phyloP scores from a whole-genome alignment of 257 asterid species.

The Vinca minor region DNA sequence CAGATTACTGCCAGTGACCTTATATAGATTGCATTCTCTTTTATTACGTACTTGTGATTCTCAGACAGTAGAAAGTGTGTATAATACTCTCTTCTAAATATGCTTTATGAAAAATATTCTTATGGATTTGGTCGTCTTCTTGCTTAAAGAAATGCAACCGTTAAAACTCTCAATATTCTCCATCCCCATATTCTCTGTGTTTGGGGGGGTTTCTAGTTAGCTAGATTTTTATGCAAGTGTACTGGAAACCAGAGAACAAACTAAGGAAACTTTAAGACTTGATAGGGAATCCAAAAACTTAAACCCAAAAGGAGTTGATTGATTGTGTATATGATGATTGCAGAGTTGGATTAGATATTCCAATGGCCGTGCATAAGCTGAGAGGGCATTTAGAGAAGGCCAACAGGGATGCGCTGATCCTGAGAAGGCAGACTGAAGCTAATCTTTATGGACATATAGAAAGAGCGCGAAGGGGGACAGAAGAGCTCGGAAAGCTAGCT shows the following conservation, averaged over 20 bases:
- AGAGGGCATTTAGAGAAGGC: too few species aligned
- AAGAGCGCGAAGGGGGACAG: background rate
- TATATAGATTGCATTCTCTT: background rate
- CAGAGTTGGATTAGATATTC: background rate
- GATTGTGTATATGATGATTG: background rate
- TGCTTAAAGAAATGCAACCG: too few species aligned
- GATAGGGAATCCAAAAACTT: background rate
- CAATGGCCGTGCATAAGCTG: slow-evolving; percentile 23
- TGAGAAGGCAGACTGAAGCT: slow-evolving; percentile 34
- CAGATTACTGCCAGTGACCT: background rate
- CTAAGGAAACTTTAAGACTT: background rate
- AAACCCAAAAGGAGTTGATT: background rate
- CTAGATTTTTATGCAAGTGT: background rate
- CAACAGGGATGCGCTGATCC: slow-evolving; percentile 39
- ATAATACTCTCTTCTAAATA: background rate
- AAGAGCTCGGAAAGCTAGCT: background rate
- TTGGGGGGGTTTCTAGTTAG: too few species aligned
- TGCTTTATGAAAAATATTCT: background rate
- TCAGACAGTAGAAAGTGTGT: background rate
- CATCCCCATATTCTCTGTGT: too few species aligned
- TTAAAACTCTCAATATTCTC: background rate
- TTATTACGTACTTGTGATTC: background rate
- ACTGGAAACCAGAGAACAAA: background rate
- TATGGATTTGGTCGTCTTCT: background rate
- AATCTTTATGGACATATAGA: background rate